phyloP scores from a whole-genome alignment of 495 filamentous ascomycete species.

The Neurospora sp. region DNA sequence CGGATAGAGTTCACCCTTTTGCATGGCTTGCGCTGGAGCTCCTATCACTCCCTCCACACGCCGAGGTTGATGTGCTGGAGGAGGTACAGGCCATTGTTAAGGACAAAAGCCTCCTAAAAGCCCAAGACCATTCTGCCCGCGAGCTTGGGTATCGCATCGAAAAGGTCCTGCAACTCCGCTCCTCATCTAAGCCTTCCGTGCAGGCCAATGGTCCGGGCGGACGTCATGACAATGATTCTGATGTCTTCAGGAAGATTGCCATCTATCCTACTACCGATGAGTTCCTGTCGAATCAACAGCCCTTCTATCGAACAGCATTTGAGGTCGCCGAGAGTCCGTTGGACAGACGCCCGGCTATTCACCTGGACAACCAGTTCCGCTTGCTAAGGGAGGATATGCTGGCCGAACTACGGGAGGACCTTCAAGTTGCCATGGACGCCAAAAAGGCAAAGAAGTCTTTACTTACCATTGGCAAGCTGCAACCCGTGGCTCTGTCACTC shows the following conservation, averaged over 20 bases:
- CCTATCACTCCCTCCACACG: constrained; percentile 31
- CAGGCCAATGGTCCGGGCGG: constrained; percentile 45
- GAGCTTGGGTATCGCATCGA: constrained; percentile 22
- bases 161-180: constrained; percentile 9
- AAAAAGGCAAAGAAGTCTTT: constrained; percentile 33
- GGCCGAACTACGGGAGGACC: constrained; percentile 51
- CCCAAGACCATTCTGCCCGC: constrained; percentile 14
- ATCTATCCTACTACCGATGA: constrained; percentile 65
- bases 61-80: constrained; percentile 20
- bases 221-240: constrained; percentile 69
- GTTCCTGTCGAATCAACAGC: constrained; percentile 44
- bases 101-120: constrained; percentile 22
- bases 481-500: constrained; percentile 11
- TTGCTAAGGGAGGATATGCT: constrained; percentile 70
- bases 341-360: constrained; percentile 35
- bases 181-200: background rate
- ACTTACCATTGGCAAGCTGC: background rate
- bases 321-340: constrained; percentile 25
- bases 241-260: constrained; percentile 48
- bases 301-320: constrained; percentile 47
- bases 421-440: constrained; percentile 33
- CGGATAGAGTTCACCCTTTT: constrained; percentile 35
- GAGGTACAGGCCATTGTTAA: constrained; percentile 21
- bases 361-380: constrained; percentile 73
- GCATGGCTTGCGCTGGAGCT: constrained; percentile 53